phyloP scores from a whole-genome alignment of 2,329 filamentous ascomycete species.

The Epichloe bromicola region DNA sequence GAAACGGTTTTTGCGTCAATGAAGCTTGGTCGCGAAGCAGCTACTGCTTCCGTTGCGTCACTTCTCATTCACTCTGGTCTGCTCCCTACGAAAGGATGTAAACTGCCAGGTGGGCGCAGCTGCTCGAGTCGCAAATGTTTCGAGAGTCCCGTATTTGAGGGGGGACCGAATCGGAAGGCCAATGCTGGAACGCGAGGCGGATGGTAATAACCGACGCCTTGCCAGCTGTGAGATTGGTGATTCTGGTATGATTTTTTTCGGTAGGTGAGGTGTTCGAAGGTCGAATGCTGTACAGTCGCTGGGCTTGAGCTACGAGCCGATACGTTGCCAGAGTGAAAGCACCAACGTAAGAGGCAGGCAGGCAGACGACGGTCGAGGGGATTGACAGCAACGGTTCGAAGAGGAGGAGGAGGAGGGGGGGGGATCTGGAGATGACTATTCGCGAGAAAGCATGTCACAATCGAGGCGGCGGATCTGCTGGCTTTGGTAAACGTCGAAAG shows the following conservation, averaged over 20 bases:
- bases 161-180: neutral
- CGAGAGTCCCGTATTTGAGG: neutral
- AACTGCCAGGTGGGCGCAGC: neutral
- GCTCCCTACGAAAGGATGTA: neutral
- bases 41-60: neutral
- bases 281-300: neutral
- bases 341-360: neutral
- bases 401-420: too few species aligned
- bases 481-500: neutral
- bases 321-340: neutral
- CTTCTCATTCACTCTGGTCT: neutral
- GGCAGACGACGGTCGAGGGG: neutral
- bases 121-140: neutral
- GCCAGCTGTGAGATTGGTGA: neutral
- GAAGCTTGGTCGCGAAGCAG: neutral
- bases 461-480: neutral
- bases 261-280: neutral
- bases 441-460: neutral
- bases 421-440: neutral
- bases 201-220: neutral
- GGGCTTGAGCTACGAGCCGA: neutral
- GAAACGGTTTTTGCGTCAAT: neutral
- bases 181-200: neutral
- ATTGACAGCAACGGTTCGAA: neutral
- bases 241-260: neutral